These are phyloP conservation scores for Citrus glauca DNA, from an alignment of 345 rosid species.

Conservation along the genomic window DNA sequence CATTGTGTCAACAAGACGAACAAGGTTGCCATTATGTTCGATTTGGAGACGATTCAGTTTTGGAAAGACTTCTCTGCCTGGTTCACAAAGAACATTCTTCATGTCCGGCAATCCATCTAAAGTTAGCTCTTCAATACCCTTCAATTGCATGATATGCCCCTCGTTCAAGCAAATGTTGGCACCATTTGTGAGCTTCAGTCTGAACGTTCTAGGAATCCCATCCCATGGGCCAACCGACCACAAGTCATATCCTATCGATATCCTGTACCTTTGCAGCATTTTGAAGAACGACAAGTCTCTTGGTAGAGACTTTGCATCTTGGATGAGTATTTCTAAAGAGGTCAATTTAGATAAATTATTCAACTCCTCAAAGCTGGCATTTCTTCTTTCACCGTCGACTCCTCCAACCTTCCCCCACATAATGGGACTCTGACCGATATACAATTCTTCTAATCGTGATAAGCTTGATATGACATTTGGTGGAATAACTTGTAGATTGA, in stretches of 20 bases:
- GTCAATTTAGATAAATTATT: conserved; percentile 12
- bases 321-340: neutral
- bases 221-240: accelerated
- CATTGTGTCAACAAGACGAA: neutral
- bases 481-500: neutral
- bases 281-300: neutral
- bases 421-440: neutral
- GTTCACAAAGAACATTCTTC: neutral
- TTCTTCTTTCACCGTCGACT: neutral
- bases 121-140: neutral
- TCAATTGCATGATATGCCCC: neutral
- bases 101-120: neutral
- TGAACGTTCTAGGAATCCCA: too few relatives aligned
- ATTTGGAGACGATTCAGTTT: conserved; percentile 2
- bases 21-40: neutral
- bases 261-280: too few relatives aligned
- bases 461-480: conserved; percentile 1
- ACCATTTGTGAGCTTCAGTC: too few relatives aligned
- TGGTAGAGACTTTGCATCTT: neutral
- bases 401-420: conserved; percentile 17
- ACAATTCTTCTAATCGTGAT: conserved; percentile 23
- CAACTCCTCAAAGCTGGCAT: conserved; percentile 16
- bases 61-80: conserved; percentile 1
- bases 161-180: neutral
- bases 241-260: too few relatives aligned